Conservation (phyloP, 306 rosid species). For the Glycine tomentella region DNA sequence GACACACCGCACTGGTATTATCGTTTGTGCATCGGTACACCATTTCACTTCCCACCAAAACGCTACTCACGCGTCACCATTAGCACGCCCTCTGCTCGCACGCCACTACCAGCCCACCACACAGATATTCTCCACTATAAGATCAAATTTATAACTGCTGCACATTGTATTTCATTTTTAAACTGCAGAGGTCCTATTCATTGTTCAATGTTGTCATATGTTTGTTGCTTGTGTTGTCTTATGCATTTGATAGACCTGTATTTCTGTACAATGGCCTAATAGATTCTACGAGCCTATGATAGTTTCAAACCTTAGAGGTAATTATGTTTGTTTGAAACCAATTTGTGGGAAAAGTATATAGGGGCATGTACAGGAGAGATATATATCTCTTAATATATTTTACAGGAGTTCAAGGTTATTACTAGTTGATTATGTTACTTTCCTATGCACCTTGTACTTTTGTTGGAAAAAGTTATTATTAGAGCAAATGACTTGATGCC, state of each 20-base stretch:
- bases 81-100: too few relatives aligned
- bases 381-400: not conserved
- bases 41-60: too few relatives aligned
- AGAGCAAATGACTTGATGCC: not conserved
- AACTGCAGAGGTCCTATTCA: too few relatives aligned
- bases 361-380: not conserved
- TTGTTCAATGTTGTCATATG: too few relatives aligned
- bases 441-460: not conserved
- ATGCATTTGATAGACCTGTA: not conserved
- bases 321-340: not conserved
- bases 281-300: constrained; percentile 16
- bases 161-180: too few relatives aligned
- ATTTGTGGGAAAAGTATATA: not conserved
- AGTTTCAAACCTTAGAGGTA: not conserved
- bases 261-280: not conserved
- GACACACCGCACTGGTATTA: too few relatives aligned
- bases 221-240: too few relatives aligned
- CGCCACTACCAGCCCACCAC: too few relatives aligned
- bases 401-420: constrained; percentile 1
- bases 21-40: too few relatives aligned
- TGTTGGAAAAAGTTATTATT: not conserved
- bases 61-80: too few relatives aligned
- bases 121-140: too few relatives aligned
- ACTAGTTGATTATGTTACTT: not conserved
- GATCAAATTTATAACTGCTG: too few relatives aligned